Evolutionary conservation across 805 yeast genomes (phyloP), one percentile per base, ranked within the genome.

Genomic region (Hanseniaspora clermontiae): DNA sequence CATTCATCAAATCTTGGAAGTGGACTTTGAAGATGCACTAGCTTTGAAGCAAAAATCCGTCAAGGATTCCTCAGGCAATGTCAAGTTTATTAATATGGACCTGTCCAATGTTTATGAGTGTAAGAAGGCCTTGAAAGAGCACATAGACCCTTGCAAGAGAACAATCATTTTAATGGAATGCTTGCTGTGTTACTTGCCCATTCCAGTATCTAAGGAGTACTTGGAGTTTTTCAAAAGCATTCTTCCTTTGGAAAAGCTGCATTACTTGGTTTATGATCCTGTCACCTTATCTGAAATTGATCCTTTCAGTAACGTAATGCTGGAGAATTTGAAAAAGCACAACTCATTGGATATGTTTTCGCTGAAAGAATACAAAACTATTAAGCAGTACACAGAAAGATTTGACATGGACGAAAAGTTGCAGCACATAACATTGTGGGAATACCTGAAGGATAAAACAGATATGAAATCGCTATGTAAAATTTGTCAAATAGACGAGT

Each of bases 191-290:
- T 52, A 52, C 31, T 20, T 52, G 14, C 50, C 56, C 4, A 43
- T 52, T 5, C 5, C 31, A 2, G n/a, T 46, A 8, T 42, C 56
- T 11, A 34, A 38, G 7, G 14, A 27, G 11, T 52, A 52, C n/a
- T 34, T 46, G 15, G 15, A 29, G 3, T 52, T 38, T 15, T 45
- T 52, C 51, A 51, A 43, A 20, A 19, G 24, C 12, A 3, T 27
- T 3, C n/a, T 43, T 19, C 17, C 49, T 24, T 0, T 29, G 3
- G 17, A 36, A n/a, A 45, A 43, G 6, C 19, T 51, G 3, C 56
- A 52, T 19, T 52, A 52, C 47, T 24, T 52, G 11, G 36, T 52
- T 3, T 52, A 52, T 46, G 56, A 52, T 31, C 56, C 56, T 12
- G 42, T 52, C 6, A 19, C 32, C 8, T 10, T 45, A 5, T 20